phyloP scores from a whole-genome alignment of 2,329 filamentous ascomycete genomes.

The Sarocladium strictum region DNA sequence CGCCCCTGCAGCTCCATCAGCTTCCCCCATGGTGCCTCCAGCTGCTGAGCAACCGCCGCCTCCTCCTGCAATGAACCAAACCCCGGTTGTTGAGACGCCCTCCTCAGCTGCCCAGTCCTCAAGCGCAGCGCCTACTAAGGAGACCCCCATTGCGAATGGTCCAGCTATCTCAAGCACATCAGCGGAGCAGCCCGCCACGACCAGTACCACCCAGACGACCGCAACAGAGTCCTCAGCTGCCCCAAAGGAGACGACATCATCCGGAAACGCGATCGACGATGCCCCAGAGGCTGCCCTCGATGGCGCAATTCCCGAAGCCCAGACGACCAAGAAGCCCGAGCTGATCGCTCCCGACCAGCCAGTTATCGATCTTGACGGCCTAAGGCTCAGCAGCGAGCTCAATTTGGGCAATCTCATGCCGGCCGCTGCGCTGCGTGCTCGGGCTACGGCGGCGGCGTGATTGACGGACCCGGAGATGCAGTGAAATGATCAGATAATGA shows the following conservation, averaged over 20 bases:
- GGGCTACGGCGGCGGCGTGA: constrained; percentile 4
- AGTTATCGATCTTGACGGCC: constrained; percentile 32
- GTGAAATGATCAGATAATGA: neutral
- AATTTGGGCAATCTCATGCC: constrained; percentile 35
- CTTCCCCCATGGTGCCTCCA: neutral
- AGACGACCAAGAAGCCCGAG: neutral
- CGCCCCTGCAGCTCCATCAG: neutral
- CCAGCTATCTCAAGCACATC: neutral
- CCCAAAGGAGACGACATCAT: neutral
- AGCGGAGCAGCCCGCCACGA: neutral
- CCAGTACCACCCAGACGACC: neutral
- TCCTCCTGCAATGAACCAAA: neutral
- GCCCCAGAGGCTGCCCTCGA: neutral
- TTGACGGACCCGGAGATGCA: neutral
- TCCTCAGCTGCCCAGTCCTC: neutral
- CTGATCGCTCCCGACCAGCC: constrained; percentile 15
- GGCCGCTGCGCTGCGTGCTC: neutral
- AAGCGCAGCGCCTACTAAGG: neutral
- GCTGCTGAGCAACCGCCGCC: neutral
- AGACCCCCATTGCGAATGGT: neutral
- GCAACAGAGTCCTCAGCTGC: neutral
- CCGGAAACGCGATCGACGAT: neutral
- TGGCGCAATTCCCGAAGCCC: neutral
- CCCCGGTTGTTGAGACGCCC: neutral
- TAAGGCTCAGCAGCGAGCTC: constrained; percentile 36